Conservation (phyloP, 352 stramenopile species). For the Phytophthora crassamura region DNA sequence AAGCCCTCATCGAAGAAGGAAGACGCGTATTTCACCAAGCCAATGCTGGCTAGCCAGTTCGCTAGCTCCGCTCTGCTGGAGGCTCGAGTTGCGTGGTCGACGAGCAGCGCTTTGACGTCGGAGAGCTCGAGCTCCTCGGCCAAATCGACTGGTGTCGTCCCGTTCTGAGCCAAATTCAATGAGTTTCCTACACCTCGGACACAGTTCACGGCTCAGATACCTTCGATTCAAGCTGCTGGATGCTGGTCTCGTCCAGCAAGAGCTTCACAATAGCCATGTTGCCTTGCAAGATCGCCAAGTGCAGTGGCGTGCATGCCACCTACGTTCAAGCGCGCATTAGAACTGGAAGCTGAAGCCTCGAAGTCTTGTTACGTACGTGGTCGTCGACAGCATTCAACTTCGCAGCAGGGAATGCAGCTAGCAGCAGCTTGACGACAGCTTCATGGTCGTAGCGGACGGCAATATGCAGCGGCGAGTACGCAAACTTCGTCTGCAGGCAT, state of each 20-base stretch:
- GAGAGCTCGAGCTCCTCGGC: constrained; percentile 46
- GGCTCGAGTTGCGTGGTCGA: constrained; percentile 43
- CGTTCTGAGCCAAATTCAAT: constrained; percentile 35
- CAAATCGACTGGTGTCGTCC: constrained; percentile 66
- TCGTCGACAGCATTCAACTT: constrained; percentile 36
- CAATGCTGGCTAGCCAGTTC: constrained; percentile 77
- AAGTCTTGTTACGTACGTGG: constrained; percentile 30
- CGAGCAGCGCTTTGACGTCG: constrained; percentile 43
- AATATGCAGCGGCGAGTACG: constrained; percentile 74
- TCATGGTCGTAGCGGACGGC: constrained; percentile 68
- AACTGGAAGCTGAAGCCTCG: neutral
- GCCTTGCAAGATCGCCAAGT: constrained; percentile 68
- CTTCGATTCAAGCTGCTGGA: constrained; percentile 52
- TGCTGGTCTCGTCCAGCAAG: constrained; percentile 51
- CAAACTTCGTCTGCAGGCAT: constrained; percentile 55
- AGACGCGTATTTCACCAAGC: constrained; percentile 65
- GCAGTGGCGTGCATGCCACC: constrained; percentile 62
- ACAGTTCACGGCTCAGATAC: constrained; percentile 19
- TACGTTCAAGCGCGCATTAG: constrained; percentile 14
- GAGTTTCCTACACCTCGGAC: constrained; percentile 1
- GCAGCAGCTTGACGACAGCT: constrained; percentile 56
- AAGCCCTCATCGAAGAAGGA: constrained; percentile 63
- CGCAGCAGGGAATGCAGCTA: constrained; percentile 28
- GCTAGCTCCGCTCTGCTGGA: constrained; percentile 44
- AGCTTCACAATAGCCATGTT: constrained; percentile 55